A percentile compares a stretch with the other conserved stretches of the same genome.
phyloP scores from a whole-genome alignment of 2,329 filamentous ascomycete genomes.

The Aspergillus eucalypticola region DNA sequence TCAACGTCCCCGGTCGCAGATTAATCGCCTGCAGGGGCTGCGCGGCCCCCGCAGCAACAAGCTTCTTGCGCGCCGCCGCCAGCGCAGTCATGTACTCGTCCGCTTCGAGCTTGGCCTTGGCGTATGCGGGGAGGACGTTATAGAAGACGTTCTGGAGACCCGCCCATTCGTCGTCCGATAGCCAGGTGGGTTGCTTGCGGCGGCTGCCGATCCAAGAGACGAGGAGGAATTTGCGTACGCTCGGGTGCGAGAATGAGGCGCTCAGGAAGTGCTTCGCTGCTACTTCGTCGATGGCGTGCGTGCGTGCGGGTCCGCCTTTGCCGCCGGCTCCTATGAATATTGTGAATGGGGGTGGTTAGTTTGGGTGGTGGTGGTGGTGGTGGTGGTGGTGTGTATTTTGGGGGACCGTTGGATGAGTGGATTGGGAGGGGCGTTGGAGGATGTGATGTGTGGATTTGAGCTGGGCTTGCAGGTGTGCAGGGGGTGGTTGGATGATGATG shows the following conservation, averaged over 20 bases:
- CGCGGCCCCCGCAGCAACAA: conserved; percentile 12
- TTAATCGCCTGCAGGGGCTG: conserved; percentile 51
- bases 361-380: no score
- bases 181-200: conserved; percentile 52
- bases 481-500: not conserved
- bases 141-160: conserved; percentile 49
- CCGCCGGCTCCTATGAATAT: conserved; percentile 52
- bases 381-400: not conserved
- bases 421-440: not conserved
- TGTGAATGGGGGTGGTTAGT: not conserved
- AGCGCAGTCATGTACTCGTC: conserved; percentile 57
- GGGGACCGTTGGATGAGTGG: not conserved
- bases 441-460: not conserved
- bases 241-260: conserved; percentile 47
- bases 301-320: conserved; percentile 53
- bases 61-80: conserved; percentile 35
- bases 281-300: conserved; percentile 55
- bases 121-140: conserved; percentile 54
- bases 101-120: conserved; percentile 56
- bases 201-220: conserved; percentile 57
- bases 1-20: conserved; percentile 53
- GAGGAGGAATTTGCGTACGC: conserved; percentile 56
- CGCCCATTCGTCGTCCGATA: conserved; percentile 51
- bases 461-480: not conserved
- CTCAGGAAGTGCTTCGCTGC: conserved; percentile 58